A percentile compares a stretch with the other conserved stretches of the same genome.
These are phyloP conservation scores for Candida nemodendra DNA, from an alignment of 805 yeast genomes.

Conservation along the genomic window DNA sequence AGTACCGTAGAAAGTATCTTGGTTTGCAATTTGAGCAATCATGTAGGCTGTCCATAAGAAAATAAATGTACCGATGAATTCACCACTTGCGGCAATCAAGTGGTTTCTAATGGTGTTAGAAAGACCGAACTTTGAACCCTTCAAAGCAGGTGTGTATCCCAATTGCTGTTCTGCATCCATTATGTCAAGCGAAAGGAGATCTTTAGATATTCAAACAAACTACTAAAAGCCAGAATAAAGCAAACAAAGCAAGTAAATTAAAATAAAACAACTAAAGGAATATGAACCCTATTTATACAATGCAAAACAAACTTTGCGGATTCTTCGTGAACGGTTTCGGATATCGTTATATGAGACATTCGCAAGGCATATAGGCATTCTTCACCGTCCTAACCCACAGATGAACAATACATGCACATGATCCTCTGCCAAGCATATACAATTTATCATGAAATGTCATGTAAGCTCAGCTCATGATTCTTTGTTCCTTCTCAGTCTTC, in stretches of 20 bases:
- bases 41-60: slow-evolving; percentile 80
- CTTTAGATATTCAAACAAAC: background rate
- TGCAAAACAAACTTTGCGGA: background rate
- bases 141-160: slow-evolving; percentile 41
- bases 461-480: too few relatives aligned
- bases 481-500: too few relatives aligned
- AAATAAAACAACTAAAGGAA: too few relatives aligned
- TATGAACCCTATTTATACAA: slow-evolving; percentile 1
- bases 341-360: too few relatives aligned
- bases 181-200: background rate
- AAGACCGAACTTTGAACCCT: slow-evolving; percentile 36
- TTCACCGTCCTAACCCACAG: background rate
- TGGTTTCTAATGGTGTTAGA: slow-evolving; percentile 54
- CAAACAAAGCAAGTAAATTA: background rate
- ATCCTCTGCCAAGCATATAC: too few relatives aligned
- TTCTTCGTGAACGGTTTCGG: background rate
- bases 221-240: background rate
- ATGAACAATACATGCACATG: too few relatives aligned
- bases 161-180: slow-evolving; percentile 41
- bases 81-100: slow-evolving; percentile 69
- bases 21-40: slow-evolving; percentile 78
- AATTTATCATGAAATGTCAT: too few relatives aligned
- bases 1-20: slow-evolving; percentile 31
- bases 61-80: slow-evolving; percentile 82
- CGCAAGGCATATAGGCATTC: background rate